phyloP scores from a whole-genome alignment of 441 rosid species.

The Flueggea neowawraea region DNA sequence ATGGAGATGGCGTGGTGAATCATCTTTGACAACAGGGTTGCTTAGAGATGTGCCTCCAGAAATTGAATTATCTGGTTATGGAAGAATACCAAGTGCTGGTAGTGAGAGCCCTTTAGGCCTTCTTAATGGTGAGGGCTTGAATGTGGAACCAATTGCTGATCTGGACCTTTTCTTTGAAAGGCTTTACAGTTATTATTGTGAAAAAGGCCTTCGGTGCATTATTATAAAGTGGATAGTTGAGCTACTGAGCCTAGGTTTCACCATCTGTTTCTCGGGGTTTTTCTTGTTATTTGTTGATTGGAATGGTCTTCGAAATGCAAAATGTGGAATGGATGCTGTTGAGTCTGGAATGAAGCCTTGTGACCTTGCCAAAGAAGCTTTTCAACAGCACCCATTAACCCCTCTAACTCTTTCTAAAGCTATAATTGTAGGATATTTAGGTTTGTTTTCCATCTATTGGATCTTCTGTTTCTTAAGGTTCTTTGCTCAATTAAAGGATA shows the following conservation, averaged over 20 bases:
- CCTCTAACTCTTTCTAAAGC: slow-evolving; percentile 86
- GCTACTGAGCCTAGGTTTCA: slow-evolving; percentile 85
- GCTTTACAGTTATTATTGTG: slow-evolving; percentile 91
- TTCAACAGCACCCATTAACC: slow-evolving; percentile 77
- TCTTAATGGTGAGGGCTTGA: slow-evolving; percentile 91
- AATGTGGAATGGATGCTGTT: slow-evolving; percentile 98
- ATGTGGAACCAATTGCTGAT: slow-evolving; percentile 79
- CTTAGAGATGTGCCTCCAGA: slow-evolving; percentile 76
- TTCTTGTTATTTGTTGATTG: slow-evolving; percentile 94
- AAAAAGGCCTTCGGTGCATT: slow-evolving; percentile 98
- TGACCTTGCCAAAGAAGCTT: slow-evolving; percentile 95
- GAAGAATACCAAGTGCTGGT: slow-evolving; percentile 90
- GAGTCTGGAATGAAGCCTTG: slow-evolving; percentile 97
- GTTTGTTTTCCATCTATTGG: slow-evolving; percentile 85
- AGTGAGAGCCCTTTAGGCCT: slow-evolving; percentile 97
- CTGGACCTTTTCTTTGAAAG: slow-evolving; percentile 93
- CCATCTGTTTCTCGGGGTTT: slow-evolving; percentile 93
- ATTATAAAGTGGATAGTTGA: slow-evolving; percentile 96
- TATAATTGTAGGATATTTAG: slow-evolving; percentile 88
- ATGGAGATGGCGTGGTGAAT: slow-evolving; percentile 68
- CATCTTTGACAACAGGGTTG: slow-evolving; percentile 72
- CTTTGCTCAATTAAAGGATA: slow-evolving; percentile 84
- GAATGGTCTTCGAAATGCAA: slow-evolving; percentile 97
- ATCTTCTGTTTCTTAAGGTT: slow-evolving; percentile 92
- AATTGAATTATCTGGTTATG: slow-evolving; percentile 81